A percentile compares a stretch with the other conserved stretches of the same genome.
These are phyloP conservation scores for Emergomyces orientalis DNA, from an alignment of 2,329 filamentous ascomycete genomes.

Conservation along the genomic window DNA sequence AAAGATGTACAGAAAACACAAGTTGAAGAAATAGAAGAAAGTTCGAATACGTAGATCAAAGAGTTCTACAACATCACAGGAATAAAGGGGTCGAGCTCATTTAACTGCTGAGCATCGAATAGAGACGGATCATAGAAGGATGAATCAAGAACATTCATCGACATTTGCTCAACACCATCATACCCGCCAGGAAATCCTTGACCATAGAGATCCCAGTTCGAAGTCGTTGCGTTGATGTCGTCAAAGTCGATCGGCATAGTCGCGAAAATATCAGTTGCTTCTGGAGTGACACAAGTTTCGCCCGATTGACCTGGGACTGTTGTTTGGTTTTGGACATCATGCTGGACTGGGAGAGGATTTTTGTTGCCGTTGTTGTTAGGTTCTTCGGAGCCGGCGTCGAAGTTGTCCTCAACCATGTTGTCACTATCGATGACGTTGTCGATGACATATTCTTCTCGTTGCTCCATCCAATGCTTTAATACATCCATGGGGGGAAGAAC, in stretches of 20 bases:
- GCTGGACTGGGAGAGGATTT: not conserved
- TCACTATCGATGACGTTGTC: slow-evolving; percentile 22
- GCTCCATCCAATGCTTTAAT: slow-evolving; percentile 52
- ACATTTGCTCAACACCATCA: slow-evolving; percentile 21
- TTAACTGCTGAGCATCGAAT: slow-evolving; percentile 20
- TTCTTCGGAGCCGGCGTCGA: not conserved
- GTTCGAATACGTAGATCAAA: slow-evolving; percentile 14
- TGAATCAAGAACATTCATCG: slow-evolving; percentile 25
- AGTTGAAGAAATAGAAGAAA: slow-evolving; percentile 11
- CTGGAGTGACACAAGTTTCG: slow-evolving; percentile 1
- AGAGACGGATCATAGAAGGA: slow-evolving; percentile 26
- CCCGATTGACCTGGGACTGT: not conserved
- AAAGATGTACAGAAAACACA: slow-evolving; percentile 10
- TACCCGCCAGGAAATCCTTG: slow-evolving; percentile 22
- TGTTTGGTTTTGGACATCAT: not conserved
- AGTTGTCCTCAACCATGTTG: slow-evolving; percentile 7
- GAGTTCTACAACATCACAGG: slow-evolving; percentile 26
- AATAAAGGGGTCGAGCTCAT: slow-evolving; percentile 30
- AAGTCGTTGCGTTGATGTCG: slow-evolving; percentile 14
- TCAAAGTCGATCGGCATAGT: slow-evolving; percentile 17
- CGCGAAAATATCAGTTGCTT: slow-evolving; percentile 11
- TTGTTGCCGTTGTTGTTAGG: not conserved
- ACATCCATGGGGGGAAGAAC: slow-evolving; percentile 52
- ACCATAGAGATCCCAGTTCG: slow-evolving; percentile 20
- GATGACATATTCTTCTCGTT: slow-evolving; percentile 43